Base-by-base conservation (phyloP, 495 filamentous ascomycete species). In the Hyaloscypha variabilis region DNA sequence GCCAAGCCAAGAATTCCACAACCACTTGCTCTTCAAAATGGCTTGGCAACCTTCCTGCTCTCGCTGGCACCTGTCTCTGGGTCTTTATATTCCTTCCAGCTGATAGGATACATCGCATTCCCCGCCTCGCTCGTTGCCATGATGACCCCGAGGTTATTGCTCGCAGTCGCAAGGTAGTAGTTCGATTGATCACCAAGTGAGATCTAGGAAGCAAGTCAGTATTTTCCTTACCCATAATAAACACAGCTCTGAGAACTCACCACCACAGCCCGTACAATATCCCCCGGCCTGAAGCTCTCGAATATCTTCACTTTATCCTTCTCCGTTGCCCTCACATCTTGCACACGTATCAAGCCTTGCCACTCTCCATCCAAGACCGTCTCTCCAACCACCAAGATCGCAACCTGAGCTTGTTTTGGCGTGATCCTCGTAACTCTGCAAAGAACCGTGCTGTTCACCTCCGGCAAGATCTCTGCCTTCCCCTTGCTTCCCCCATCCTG, bases 301-400 rank as follows among this genome's bases (percentile, higher is more conserved):
- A 89, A 88, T 67, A 97, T 89, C 73, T 91, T 91, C 25, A 98
- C 92, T 61, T 87, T 90, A 65, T 99, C 95, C 79, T 97, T 97
- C 84, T 99, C 95, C 46, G 94, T 96, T 21, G 92, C 93, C 59
- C 95, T 82, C 14, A 99, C 91, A 71, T 99, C 95, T 77, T 98
- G 94, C 66, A 87, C 87, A 10, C 94, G 83, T 52, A 86, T 85
- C 28, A 88, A 68, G 24, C 84, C 86, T 76, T 83, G 81, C 80
- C 85, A 85, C 73, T 85, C 83, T 29, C 83, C 83, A 63, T 90
- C 86, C 29, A 83, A 63, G 39, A 85, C 77, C 3, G 81, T 82
- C 50, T 90, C 90, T 53, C 88, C 85, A 19, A 94, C 87, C 49
- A 92, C 87, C 29, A 95, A 80, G 60, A 99, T 97, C 21, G 85